phyloP scores from a whole-genome alignment of 352 stramenopile genomes.

The Phytophthora hibernalis region DNA sequence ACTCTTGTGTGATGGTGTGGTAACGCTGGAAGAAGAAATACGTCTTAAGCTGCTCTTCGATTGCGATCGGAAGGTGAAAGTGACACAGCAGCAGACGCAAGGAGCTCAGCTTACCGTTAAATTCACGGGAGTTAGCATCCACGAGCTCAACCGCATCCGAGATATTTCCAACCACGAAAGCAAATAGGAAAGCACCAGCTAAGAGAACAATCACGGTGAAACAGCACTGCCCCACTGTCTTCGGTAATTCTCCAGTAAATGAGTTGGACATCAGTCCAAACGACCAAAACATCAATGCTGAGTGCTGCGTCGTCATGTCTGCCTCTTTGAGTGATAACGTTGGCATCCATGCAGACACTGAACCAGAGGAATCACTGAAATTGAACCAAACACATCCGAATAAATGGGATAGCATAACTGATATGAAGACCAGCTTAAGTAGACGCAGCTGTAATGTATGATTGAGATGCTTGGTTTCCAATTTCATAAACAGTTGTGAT shows the following conservation, averaged over 20 bases:
- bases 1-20: conserved; percentile 69
- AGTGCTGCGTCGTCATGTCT: conserved; percentile 40
- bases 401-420: conserved; percentile 48
- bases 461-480: conserved; percentile 58
- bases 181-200: conserved; percentile 51
- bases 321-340: conserved; percentile 6
- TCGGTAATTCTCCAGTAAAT: conserved; percentile 43
- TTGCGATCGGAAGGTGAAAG: conserved; percentile 51
- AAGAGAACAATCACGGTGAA: conserved; percentile 61
- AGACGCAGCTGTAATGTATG: conserved; percentile 51
- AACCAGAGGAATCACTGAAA: conserved; percentile 32
- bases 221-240: conserved; percentile 47
- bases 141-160: conserved; percentile 64
- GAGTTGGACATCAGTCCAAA: conserved; percentile 68
- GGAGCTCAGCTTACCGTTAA: conserved; percentile 63
- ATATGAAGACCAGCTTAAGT: conserved; percentile 60
- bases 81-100: conserved; percentile 61
- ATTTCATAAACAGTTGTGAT: conserved; percentile 17
- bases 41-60: conserved; percentile 68
- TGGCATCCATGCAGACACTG: conserved; percentile 14
- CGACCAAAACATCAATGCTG: conserved; percentile 59
- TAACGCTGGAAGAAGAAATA: conserved; percentile 75
- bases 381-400: conserved; percentile 72
- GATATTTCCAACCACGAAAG: conserved; percentile 69
- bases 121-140: conserved; percentile 58